These are phyloP conservation scores for Podospora tetraspora DNA, from an alignment of 495 filamentous ascomycete genomes.

Conservation along the genomic window DNA sequence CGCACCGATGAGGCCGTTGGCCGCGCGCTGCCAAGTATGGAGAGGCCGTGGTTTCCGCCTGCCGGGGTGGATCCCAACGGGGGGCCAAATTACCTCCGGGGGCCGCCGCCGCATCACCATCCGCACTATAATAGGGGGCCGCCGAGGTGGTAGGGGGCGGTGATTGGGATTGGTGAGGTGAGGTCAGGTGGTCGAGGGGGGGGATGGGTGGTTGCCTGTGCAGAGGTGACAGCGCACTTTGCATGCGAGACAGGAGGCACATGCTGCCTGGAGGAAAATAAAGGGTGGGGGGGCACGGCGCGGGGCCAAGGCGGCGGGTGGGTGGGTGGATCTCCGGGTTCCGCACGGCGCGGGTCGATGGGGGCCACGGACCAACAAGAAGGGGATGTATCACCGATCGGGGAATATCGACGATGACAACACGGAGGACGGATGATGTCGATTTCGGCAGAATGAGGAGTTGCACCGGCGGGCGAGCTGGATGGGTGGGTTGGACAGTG, in stretches of 20 bases:
- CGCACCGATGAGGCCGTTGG: constrained; percentile 36
- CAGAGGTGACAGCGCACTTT: no score
- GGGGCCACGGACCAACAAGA: neutral
- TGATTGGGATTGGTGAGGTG: neutral
- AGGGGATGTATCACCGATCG: neutral
- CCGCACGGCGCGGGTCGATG: neutral
- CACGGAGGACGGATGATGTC: neutral
- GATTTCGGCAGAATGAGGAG: neutral
- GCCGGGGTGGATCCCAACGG: constrained; percentile 4
- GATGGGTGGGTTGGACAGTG: neutral
- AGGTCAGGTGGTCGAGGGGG: neutral
- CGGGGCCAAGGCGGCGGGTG: neutral
- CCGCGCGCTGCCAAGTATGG: constrained; percentile 37
- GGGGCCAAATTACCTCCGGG: neutral
- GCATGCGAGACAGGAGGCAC: neutral
- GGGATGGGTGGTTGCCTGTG: no score
- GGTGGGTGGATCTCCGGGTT: neutral
- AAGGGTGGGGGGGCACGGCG: neutral
- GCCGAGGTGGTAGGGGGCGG: constrained; percentile 12
- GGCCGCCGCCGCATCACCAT: constrained; percentile 8
- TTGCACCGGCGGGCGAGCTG: neutral
- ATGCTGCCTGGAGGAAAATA: neutral
- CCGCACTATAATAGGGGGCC: constrained; percentile 8
- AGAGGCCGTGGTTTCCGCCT: constrained; percentile 22
- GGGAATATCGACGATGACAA: neutral